A percentile compares a stretch with the other conserved stretches of the same genome.
phyloP scores from a whole-genome alignment of 2,329 filamentous ascomycete genomes.

The Chaetomium sp. region DNA sequence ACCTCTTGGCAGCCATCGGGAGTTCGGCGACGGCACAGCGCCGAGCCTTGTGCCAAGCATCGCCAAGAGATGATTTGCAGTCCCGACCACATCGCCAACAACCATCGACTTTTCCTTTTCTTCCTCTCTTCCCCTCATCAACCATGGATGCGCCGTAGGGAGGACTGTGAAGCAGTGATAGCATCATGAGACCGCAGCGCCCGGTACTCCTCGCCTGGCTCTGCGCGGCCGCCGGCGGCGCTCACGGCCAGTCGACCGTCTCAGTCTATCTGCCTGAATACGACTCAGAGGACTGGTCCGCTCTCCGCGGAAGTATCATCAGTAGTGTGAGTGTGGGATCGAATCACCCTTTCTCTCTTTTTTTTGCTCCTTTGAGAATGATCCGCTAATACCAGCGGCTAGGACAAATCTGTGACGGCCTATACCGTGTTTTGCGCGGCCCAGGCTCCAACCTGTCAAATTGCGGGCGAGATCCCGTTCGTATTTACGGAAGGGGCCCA shows the following conservation, averaged over 20 bases:
- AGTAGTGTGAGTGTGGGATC: conserved; percentile 43
- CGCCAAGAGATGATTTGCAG: conserved; percentile 26
- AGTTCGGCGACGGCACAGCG: conserved; percentile 21
- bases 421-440: conserved; percentile 54
- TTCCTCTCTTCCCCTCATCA: background rate
- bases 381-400: background rate
- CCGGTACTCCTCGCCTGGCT: conserved; percentile 21
- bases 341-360: background rate
- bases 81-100: conserved; percentile 15
- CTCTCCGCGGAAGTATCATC: conserved; percentile 50
- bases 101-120: conserved; percentile 10
- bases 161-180: conserved; percentile 6
- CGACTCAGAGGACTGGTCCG: conserved; percentile 46
- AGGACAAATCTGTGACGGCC: conserved; percentile 47
- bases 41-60: conserved; percentile 22
- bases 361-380: background rate
- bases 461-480: conserved; percentile 52
- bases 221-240: conserved; percentile 22
- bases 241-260: conserved; percentile 41
- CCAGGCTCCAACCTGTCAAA: conserved; percentile 46
- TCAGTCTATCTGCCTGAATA: conserved; percentile 52
- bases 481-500: conserved; percentile 49
- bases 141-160: conserved; percentile 14
- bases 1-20: conserved; percentile 13
- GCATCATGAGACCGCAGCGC: conserved; percentile 24